Evolutionary conservation across 2,329 filamentous ascomycete genomes (phyloP), one percentile per base, ranked within the genome.

Genomic region (Drechslerella dactyloides): DNA sequence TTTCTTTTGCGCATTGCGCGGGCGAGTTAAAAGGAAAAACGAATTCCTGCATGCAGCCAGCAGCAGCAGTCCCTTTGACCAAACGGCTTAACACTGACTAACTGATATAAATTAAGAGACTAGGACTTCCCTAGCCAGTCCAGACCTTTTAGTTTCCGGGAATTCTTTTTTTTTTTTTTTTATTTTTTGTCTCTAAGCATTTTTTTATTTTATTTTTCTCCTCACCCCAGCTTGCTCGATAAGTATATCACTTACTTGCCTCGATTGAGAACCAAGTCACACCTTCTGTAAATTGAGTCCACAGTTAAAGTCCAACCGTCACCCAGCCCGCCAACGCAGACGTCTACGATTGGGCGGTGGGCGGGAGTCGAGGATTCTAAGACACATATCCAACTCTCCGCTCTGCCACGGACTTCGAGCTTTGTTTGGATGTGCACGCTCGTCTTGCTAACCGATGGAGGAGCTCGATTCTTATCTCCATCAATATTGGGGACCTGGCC

Each of bases 381-480:
- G 66, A 70, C 66, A 70, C 27, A 60, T 53, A 70, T 58, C 42
- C 59, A 70, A 70, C 59, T 58, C 66, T 70, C 66, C 66, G 66
- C 53, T 40, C 66, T 59, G 46, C 66, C 66, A 70, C 66, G 66
- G 66, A 70, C 37, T 70, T 59, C 58, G 27, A 64, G 59, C 54
- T 44, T 59, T 63, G 59, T 70, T 70, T 64, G 66, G 63, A 64
- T 55, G 58, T 60, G 66, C 62, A 70, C 44, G 66, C 63, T 64
- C 35, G 51, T 54, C 54, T 17, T 10, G 19, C 57, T 63, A 70
- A 63, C 58, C 66, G 66, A 70, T 70, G 66, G 66, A 70, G 66
- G 66, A 70, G 66, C 66, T 70, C 66, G 59, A 70, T 70, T 50
- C 59, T 70, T 70, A 64, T 70, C 66, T 60, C 59, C 66, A 63